Conservation (phyloP, 331 rosid genomes). For the Quercus tomentella region DNA sequence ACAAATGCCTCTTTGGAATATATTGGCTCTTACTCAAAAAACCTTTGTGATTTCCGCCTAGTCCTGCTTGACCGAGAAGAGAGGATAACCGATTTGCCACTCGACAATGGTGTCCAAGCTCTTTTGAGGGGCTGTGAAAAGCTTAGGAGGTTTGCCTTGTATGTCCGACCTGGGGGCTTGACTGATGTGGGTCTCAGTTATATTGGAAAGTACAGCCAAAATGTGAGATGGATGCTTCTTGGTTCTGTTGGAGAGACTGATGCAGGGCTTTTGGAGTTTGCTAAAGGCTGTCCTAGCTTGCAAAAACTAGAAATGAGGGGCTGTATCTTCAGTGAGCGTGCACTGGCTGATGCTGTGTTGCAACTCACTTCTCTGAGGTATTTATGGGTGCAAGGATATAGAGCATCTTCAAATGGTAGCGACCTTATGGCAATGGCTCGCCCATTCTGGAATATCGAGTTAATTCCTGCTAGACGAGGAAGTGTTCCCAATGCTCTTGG, state of each 20-base stretch:
- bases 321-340: conserved; percentile 81
- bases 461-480: conserved; percentile 67
- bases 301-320: conserved; percentile 92
- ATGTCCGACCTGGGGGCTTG: conserved; percentile 81
- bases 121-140: conserved; percentile 72
- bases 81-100: conserved; percentile 74
- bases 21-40: conserved; percentile 69
- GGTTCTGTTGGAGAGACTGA: conserved; percentile 87
- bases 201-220: conserved; percentile 73
- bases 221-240: conserved; percentile 96
- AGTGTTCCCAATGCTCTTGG: conserved; percentile 4
- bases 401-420: conserved; percentile 47
- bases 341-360: conserved; percentile 71
- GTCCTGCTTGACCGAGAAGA: conserved; percentile 80
- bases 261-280: conserved; percentile 66
- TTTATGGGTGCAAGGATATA: conserved; percentile 92
- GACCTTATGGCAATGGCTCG: conserved; percentile 83
- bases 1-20: conserved; percentile 68
- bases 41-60: conserved; percentile 83
- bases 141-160: conserved; percentile 85
- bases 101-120: conserved; percentile 88
- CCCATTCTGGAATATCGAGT: conserved; percentile 87
- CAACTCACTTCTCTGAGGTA: conserved; percentile 68
- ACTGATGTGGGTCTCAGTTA: conserved; percentile 75
- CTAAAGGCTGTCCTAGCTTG: conserved; percentile 85